A percentile compares a stretch with the other conserved stretches of the same genome.
Evolutionary conservation across 306 rosid genomes (phyloP).

Genomic region (Ormosia semicastrata): DNA sequence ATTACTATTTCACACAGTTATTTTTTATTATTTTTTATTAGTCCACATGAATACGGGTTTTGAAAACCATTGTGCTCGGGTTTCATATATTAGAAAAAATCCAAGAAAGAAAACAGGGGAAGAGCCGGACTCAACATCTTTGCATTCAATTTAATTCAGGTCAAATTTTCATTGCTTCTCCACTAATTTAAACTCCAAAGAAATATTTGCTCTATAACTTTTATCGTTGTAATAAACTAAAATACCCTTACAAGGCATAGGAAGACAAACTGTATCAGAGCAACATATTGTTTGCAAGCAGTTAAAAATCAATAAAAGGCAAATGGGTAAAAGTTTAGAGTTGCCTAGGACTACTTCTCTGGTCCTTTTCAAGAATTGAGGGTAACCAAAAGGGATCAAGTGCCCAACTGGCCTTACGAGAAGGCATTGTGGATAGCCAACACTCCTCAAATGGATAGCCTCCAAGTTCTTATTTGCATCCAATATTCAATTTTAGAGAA

Average conservation of each 20-base stretch:
- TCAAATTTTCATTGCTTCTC: not conserved
- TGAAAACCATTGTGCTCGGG: not conserved
- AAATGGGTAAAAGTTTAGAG: not conserved
- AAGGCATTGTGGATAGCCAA: constrained; percentile 5
- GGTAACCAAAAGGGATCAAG: not conserved
- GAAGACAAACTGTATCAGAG: not conserved
- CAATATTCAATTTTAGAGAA: constrained; percentile 27
- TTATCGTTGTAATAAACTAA: not conserved
- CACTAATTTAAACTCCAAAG: not conserved
- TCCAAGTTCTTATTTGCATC: constrained; percentile 13
- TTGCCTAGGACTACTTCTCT: not conserved
- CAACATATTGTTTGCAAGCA: not conserved
- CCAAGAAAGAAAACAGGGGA: not conserved
- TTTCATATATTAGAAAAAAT: not conserved
- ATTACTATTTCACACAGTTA: no score
- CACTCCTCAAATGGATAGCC: constrained; percentile 15
- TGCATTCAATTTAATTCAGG: no score
- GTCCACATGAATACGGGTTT: no score
- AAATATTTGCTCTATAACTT: not conserved
- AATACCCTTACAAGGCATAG: constrained; percentile 7
- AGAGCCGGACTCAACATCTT: not conserved
- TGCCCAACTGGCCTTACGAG: constrained; percentile 27
- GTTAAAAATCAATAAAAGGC: not conserved
- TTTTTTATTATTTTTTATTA: no score
- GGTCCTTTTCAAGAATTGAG: not conserved